Conservation (phyloP, 768 basidiomycete species). For the Rhizopogon sp. region DNA sequence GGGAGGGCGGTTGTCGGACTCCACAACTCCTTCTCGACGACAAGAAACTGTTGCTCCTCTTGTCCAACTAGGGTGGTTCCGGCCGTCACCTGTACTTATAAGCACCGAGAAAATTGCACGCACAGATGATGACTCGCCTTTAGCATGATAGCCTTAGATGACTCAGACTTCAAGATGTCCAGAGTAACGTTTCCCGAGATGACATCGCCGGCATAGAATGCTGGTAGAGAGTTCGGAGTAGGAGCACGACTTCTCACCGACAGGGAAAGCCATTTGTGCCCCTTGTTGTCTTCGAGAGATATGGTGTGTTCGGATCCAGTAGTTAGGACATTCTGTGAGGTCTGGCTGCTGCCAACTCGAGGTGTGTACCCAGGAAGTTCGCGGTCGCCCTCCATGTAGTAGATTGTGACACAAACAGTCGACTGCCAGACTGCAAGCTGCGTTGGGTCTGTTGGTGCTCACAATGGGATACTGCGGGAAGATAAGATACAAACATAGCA, state of each 20-base stretch:
- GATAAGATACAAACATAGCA: background rate
- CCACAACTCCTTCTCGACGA: conserved; percentile 40
- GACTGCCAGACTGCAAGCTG: background rate
- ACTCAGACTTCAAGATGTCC: conserved; percentile 44
- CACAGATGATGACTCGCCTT: conserved; percentile 9
- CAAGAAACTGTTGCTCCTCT: conserved; percentile 45
- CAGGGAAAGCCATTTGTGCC: conserved; percentile 43
- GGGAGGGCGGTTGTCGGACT: conserved; percentile 22
- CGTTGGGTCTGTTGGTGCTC: background rate
- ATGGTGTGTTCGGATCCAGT: conserved; percentile 30
- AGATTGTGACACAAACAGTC: background rate
- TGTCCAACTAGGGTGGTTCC: conserved; percentile 52
- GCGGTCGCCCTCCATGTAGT: conserved; percentile 3
- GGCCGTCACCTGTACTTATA: conserved; percentile 33
- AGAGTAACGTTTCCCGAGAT: conserved; percentile 49
- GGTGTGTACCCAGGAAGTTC: conserved; percentile 16
- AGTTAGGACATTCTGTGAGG: background rate
- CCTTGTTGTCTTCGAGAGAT: conserved; percentile 37
- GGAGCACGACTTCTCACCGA: conserved; percentile 39
- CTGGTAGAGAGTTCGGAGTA: conserved; percentile 33
- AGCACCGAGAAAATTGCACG: background rate
- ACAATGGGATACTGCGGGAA: background rate
- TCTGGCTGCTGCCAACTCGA: background rate
- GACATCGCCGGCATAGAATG: conserved; percentile 43
- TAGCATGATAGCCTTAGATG: conserved; percentile 42